Evolutionary conservation across 2,329 filamentous ascomycete species (phyloP).

Genomic region (Calonectria henricotiae): DNA sequence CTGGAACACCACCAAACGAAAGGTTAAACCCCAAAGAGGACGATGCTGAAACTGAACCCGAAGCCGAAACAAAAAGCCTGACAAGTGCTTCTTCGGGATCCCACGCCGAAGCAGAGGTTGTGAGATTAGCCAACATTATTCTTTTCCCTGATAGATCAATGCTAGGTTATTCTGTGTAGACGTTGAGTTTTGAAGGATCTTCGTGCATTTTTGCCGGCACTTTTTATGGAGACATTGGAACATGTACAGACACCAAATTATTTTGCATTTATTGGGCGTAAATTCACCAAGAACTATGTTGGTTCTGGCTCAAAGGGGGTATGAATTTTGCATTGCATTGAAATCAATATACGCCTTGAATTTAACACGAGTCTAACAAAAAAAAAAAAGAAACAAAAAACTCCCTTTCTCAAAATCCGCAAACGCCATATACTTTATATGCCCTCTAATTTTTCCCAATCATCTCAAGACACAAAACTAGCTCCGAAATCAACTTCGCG

Average conservation of each 20-base stretch:
- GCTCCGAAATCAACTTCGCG: constrained; percentile 46
- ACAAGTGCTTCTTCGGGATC: constrained; percentile 52
- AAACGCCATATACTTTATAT: constrained; percentile 21
- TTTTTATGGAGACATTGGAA: neutral
- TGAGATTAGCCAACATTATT: constrained; percentile 71
- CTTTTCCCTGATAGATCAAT: constrained; percentile 69
- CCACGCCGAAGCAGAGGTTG: constrained; percentile 68
- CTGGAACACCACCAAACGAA: constrained; percentile 51
- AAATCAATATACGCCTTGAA: constrained; percentile 23
- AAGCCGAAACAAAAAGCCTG: constrained; percentile 48
- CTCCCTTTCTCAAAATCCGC: neutral
- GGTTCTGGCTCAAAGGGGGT: neutral
- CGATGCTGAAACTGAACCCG: constrained; percentile 52
- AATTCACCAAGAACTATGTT: neutral
- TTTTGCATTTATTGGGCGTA: constrained; percentile 29
- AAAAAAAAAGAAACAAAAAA: constrained; percentile 7
- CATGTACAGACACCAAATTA: constrained; percentile 10
- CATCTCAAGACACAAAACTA: constrained; percentile 45
- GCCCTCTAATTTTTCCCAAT: constrained; percentile 23
- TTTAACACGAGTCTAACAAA: constrained; percentile 1
- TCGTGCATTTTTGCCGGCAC: neutral
- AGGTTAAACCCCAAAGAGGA: constrained; percentile 47
- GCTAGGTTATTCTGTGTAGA: constrained; percentile 54
- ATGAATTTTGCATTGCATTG: constrained; percentile 25
- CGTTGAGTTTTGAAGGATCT: neutral